Percentiles rank a stretch among this genome's conserved stretches.
phyloP scores from a whole-genome alignment of 306 rosid species.

The Trifolium fragiferum region DNA sequence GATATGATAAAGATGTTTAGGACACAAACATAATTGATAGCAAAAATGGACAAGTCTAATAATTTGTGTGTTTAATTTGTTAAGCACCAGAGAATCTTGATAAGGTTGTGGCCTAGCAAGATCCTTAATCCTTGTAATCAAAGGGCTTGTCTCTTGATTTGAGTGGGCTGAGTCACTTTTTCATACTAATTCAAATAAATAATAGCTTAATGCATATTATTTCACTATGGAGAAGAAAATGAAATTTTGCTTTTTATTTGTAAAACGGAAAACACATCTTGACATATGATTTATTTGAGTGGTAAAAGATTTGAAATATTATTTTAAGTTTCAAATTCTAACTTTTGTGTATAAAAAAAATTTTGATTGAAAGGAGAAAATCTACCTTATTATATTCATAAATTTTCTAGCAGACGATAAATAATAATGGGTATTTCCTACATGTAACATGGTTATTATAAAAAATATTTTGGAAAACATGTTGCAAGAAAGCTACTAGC shows the following conservation, averaged over 20 bases:
- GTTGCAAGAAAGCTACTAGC: not conserved
- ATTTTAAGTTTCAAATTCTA: not conserved
- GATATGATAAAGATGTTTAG: conserved; percentile 63
- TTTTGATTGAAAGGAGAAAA: not conserved
- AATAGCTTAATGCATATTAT: conserved; percentile 18
- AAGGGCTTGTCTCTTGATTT: conserved; percentile 40
- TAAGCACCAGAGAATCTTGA: conserved; percentile 45
- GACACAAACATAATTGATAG: conserved; percentile 44
- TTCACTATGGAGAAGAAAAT: conserved; percentile 19
- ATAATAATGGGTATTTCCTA: not conserved
- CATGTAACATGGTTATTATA: not conserved
- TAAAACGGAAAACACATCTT: not conserved
- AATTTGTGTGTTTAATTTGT: conserved; percentile 24
- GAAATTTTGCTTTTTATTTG: not conserved
- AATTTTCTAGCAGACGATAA: not conserved
- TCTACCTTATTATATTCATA: not conserved
- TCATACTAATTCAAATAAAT: conserved; percentile 21
- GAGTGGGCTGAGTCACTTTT: conserved; percentile 42
- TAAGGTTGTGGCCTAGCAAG: conserved; percentile 39
- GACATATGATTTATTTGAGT: no score
- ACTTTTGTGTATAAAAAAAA: not conserved
- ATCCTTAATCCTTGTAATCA: conserved; percentile 34
- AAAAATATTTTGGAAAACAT: not conserved
- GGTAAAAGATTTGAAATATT: no score
- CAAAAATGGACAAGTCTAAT: conserved; percentile 46